Percentiles rank a stretch among this genome's conserved stretches.
Evolutionary conservation across 441 rosid genomes (phyloP).

Genomic region (Populus hybrid): DNA sequence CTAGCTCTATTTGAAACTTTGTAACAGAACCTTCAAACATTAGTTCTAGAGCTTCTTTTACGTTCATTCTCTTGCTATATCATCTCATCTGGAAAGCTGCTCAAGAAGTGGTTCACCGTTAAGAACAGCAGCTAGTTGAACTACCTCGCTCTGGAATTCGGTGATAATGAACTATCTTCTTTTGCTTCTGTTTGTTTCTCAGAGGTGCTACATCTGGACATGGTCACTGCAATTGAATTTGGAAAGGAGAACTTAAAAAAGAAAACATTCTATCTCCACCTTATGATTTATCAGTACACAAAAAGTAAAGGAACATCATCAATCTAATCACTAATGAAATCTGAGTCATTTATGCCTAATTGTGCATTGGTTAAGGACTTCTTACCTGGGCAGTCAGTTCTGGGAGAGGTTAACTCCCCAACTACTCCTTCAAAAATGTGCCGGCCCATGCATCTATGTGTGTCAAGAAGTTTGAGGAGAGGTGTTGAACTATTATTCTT

Average conservation of each 20-base stretch:
- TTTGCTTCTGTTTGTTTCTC: slow-evolving; percentile 63
- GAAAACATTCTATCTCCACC: neutral
- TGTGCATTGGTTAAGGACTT: neutral
- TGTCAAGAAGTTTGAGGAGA: slow-evolving; percentile 79
- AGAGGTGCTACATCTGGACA: slow-evolving; percentile 65
- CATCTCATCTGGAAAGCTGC: slow-evolving; percentile 73
- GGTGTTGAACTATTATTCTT: too few relatives aligned
- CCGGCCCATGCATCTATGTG: slow-evolving; percentile 98
- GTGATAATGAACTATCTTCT: slow-evolving; percentile 60
- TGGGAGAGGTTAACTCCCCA: slow-evolving; percentile 55
- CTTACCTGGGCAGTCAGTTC: slow-evolving; percentile 85
- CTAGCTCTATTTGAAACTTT: slow-evolving; percentile 83
- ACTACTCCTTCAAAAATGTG: slow-evolving; percentile 79
- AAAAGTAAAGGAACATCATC: neutral
- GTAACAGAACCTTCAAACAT: slow-evolving; percentile 61
- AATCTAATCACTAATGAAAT: neutral
- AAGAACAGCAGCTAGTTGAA: slow-evolving; percentile 88
- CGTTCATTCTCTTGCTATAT: slow-evolving; percentile 75
- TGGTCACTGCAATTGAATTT: slow-evolving; percentile 43
- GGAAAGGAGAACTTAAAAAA: neutral
- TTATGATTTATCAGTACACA: neutral
- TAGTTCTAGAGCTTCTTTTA: slow-evolving; percentile 76
- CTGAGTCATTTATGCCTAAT: neutral
- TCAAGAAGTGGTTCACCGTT: slow-evolving; percentile 83
- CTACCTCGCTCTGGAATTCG: slow-evolving; percentile 78